Evolutionary conservation across 2,329 filamentous ascomycete genomes (phyloP), one percentile per base, ranked within the genome.

Genomic region (Fusarium armeniacum): DNA sequence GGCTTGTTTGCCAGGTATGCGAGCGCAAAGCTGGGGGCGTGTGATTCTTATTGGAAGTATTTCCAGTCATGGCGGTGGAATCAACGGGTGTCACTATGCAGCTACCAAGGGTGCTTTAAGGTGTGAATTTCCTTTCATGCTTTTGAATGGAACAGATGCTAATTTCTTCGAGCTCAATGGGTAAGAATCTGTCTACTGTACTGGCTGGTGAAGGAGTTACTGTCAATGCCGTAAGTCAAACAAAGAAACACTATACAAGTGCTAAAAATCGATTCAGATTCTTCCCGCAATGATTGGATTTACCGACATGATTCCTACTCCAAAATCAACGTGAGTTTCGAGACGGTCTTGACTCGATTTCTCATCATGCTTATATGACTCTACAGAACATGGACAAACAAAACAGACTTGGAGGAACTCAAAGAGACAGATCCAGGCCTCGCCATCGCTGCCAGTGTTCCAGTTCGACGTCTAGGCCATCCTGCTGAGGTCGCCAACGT

Each of bases 401-500:
- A 73, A 18, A 72, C 76, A 0, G 69, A 79, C 28, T 65, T 79
- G 12, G 78, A 80, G 1, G 71, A 70, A 11, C 62, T 81, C 2
- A 74, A 69, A 28, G 61, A 60, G 2, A 64, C 73, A 1, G 79
- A 81, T 16, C 76, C 78, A 0, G 79, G 79, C 1, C 73, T 81
- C 0, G 78, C 77, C 1, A 78, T 81, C 44, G 78, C 78, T 0
- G 74, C 76, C 0, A 76, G 76, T 20, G 72, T 81, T 4, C 79
- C 79, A 0, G 73, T 81, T 0, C 76, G 76, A 30, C 73, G 79
- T 3, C 51, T 81, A 2, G 79, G 79, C 1, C 59, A 72, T 4
- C 78, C 79, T 0, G n/a, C n/a, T n/a, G 79, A 81, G 16, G 79
- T 81, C 5, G 73, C 78, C 30, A 79, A 78, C 13, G 73, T 80